Evolutionary conservation across 163 green algal genomes (phyloP).

Genomic region (Chlamydomonas reinhardtii): DNA sequence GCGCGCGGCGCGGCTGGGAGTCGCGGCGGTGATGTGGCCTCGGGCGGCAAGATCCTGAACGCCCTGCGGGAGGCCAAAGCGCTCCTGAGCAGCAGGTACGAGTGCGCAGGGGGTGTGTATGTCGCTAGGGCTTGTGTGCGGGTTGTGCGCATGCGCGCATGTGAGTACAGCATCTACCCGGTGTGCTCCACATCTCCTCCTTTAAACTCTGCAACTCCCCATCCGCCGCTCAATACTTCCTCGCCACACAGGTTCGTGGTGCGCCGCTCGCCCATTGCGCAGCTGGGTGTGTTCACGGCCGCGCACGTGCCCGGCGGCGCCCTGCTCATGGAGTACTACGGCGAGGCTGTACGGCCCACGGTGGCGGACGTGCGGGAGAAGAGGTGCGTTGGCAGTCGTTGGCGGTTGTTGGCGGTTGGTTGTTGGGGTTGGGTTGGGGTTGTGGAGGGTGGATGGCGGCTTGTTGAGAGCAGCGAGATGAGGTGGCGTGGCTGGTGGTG

Average conservation of each 20-base stretch:
- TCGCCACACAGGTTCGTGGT: conserved; percentile 52
- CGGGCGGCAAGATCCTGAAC: conserved; percentile 18
- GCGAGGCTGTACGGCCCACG: conserved; percentile 55
- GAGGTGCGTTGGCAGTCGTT: neutral
- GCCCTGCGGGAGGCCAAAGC: conserved; percentile 35
- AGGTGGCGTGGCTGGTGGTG: neutral
- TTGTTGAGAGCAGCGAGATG: too few species aligned
- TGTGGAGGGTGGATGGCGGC: neutral
- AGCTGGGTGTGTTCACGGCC: conserved; percentile 59
- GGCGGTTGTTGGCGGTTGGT: too few species aligned
- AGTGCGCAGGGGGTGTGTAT: too few species aligned
- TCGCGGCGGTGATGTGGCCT: neutral
- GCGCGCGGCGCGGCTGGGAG: too few species aligned
- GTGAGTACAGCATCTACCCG: neutral
- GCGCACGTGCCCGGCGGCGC: conserved; percentile 37
- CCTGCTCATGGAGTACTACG: conserved; percentile 65
- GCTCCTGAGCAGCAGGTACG: neutral
- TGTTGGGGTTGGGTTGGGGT: neutral
- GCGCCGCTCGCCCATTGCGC: conserved; percentile 58
- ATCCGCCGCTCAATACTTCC: too few species aligned
- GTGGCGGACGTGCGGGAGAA: conserved; percentile 61
- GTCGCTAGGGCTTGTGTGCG: too few species aligned
- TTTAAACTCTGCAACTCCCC: too few species aligned
- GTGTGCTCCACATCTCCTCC: too few species aligned
- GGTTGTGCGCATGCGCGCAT: neutral